phyloP scores from a whole-genome alignment of 768 basidiomycete species.

The Lactarius hatsudake region DNA sequence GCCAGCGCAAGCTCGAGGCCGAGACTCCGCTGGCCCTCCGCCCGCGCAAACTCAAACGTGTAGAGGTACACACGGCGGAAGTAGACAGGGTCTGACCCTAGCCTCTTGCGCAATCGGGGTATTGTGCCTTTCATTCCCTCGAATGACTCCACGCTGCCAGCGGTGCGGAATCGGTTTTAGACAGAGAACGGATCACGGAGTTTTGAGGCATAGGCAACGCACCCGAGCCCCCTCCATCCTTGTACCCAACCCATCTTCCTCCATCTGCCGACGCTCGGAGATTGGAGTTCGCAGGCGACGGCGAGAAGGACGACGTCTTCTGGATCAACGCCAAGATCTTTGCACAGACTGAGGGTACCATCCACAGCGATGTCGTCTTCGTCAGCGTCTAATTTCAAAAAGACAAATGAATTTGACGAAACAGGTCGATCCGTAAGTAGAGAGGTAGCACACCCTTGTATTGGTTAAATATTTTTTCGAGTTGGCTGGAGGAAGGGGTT shows the following conservation, averaged over 20 bases:
- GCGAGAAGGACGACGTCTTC: slow-evolving; percentile 83
- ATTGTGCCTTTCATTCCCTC: slow-evolving; percentile 57
- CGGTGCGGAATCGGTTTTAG: no score
- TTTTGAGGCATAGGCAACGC: slow-evolving; percentile 30
- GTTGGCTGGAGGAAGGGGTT: slow-evolving; percentile 34
- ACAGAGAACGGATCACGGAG: neutral
- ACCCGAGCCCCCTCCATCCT: slow-evolving; percentile 77
- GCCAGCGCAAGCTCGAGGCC: slow-evolving; percentile 67
- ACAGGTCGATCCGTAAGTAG: neutral
- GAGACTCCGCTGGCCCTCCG: slow-evolving; percentile 76
- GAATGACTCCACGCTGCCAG: slow-evolving; percentile 60
- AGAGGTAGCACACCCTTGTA: slow-evolving; percentile 40
- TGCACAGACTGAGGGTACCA: slow-evolving; percentile 76
- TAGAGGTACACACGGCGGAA: slow-evolving; percentile 77
- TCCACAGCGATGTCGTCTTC: slow-evolving; percentile 67
- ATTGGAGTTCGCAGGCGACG: slow-evolving; percentile 78
- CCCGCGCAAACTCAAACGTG: slow-evolving; percentile 77
- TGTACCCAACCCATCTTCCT: slow-evolving; percentile 68
- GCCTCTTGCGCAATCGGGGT: slow-evolving; percentile 51
- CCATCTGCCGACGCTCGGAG: slow-evolving; percentile 72
- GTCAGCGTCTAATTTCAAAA: slow-evolving; percentile 46
- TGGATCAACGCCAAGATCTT: slow-evolving; percentile 65
- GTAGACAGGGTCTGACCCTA: slow-evolving; percentile 63
- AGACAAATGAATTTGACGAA: neutral
- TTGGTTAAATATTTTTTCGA: slow-evolving; percentile 41